Percentiles rank a stretch among this genome's conserved stretches.
Conservation (phyloP, 208 protist species). For the Trypanosoma conorhini region DNA sequence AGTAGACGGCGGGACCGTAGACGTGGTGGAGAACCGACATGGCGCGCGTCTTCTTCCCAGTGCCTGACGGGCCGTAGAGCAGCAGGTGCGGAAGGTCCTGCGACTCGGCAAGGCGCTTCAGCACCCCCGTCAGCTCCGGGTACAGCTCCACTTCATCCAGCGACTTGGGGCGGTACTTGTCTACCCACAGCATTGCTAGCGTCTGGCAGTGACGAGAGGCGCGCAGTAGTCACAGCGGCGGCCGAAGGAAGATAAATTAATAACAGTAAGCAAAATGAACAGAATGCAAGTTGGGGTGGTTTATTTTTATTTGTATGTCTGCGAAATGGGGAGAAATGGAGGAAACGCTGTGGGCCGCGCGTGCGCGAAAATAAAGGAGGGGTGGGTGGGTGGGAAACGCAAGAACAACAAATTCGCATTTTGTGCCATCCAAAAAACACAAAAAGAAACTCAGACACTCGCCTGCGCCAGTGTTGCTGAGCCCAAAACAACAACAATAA, state of each 20-base stretch:
- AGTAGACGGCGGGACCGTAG: slow-evolving; percentile 92
- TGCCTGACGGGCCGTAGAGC: slow-evolving; percentile 97
- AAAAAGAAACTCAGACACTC: background rate
- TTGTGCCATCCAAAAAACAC: background rate
- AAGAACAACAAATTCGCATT: background rate
- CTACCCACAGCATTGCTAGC: slow-evolving; percentile 97
- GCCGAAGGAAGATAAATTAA: slow-evolving; percentile 2
- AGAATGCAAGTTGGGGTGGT: background rate
- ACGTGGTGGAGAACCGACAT: slow-evolving; percentile 95
- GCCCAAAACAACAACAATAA: background rate
- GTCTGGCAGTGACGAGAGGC: background rate
- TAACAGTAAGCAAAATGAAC: background rate
- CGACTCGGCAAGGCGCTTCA: slow-evolving; percentile 85
- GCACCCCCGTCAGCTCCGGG: slow-evolving; percentile 81
- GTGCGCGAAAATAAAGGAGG: too few species aligned
- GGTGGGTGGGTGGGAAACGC: too few species aligned
- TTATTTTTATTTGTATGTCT: background rate
- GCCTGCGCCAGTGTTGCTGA: background rate
- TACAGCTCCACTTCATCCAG: slow-evolving; percentile 96
- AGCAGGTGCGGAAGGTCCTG: slow-evolving; percentile 97
- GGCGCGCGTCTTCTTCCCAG: slow-evolving; percentile 96
- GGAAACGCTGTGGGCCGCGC: background rate
- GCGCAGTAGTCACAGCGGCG: slow-evolving; percentile 9
- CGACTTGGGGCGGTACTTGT: slow-evolving; percentile 98
- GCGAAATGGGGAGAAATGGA: background rate